A percentile compares a stretch with the other conserved stretches of the same genome.
phyloP scores from a whole-genome alignment of 371 early-diverging fungal species.

The Apophysomyces elegans region DNA sequence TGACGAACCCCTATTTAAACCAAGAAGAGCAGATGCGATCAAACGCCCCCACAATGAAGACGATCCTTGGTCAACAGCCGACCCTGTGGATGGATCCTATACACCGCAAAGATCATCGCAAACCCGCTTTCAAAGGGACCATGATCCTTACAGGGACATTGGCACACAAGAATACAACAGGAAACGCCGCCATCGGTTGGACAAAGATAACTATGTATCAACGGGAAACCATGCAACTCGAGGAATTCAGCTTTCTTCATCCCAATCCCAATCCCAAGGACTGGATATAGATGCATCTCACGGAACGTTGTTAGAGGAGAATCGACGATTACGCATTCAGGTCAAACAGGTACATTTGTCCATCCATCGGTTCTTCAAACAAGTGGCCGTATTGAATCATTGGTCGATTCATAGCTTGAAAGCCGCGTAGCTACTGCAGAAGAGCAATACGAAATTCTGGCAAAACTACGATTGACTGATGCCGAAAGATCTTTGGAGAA shows the following conservation, averaged over 20 bases:
- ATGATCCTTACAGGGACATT: background rate
- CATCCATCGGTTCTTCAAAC: background rate
- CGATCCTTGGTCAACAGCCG: background rate
- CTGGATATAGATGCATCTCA: background rate
- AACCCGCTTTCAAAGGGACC: background rate
- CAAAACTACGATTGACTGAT: conserved; percentile 16
- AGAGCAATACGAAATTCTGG: conserved; percentile 16
- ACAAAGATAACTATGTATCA: too few species aligned
- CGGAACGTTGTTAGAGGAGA: conserved; percentile 1
- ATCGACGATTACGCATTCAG: conserved; percentile 4
- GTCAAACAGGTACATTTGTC: background rate
- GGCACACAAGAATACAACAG: background rate
- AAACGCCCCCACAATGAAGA: too few species aligned
- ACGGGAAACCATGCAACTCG: too few species aligned
- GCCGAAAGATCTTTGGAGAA: conserved; percentile 15
- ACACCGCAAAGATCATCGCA: background rate
- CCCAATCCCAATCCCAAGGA: too few species aligned
- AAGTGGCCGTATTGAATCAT: background rate
- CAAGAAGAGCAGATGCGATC: too few species aligned
- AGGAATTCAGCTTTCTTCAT: too few species aligned
- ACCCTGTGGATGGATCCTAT: background rate
- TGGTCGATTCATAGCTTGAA: background rate
- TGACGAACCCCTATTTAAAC: too few species aligned
- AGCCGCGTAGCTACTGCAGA: conserved; percentile 10
- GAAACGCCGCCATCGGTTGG: background rate